These are phyloP conservation scores for Trichoderma arundinaceum DNA, from an alignment of 2,329 filamentous ascomycete species.

Conservation along the genomic window DNA sequence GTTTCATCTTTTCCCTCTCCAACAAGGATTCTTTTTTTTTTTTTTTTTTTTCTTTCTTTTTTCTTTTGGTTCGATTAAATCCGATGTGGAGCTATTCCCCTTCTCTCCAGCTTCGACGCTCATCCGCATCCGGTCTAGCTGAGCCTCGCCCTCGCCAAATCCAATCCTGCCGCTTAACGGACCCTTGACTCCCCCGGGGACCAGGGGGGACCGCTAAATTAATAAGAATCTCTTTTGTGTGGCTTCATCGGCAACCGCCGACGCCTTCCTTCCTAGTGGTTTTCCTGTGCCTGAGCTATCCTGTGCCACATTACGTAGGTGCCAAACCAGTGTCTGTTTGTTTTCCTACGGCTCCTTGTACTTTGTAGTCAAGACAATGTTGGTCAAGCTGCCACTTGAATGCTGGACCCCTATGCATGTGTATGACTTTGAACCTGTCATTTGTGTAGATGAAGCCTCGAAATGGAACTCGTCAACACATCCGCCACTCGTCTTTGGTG, in stretches of 20 bases:
- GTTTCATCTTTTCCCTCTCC: neutral
- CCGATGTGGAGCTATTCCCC: neutral
- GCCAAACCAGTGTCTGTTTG: neutral
- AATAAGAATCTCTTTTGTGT: neutral
- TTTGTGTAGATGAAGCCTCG: no score
- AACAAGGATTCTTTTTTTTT: neutral
- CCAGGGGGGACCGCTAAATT: neutral
- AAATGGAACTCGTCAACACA: no score
- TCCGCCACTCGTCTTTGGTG: no score
- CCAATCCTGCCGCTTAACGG: neutral
- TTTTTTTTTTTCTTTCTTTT: neutral
- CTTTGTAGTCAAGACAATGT: no score
- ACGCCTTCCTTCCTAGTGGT: neutral
- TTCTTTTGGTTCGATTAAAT: no score
- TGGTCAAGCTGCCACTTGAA: no score
- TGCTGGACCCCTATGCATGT: no score
- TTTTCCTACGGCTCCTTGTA: neutral
- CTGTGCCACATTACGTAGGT: constrained; percentile 20
- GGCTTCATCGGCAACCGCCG: constrained; percentile 5
- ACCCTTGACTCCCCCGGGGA: neutral
- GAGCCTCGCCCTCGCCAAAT: neutral
- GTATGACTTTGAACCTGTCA: no score
- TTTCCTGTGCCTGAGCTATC: constrained; percentile 13
- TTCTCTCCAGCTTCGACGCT: neutral
- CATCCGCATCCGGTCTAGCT: constrained; percentile 7